phyloP scores from a whole-genome alignment of 768 basidiomycete species.

The Leccinum arenicola region DNA sequence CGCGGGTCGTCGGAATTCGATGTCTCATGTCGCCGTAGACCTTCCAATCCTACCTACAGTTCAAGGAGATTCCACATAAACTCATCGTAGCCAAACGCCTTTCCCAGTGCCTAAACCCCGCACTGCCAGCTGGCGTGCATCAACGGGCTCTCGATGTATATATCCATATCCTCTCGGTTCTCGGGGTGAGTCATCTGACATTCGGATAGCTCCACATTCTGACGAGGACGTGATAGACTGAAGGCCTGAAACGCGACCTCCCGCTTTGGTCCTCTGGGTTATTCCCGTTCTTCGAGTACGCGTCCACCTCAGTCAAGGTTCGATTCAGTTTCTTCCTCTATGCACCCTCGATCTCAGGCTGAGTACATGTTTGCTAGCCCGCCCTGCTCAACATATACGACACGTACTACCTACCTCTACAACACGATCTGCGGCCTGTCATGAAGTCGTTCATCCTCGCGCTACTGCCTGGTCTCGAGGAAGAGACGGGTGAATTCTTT shows the following conservation, averaged over 20 bases:
- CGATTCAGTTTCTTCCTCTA: slow-evolving; percentile 11
- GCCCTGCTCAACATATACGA: slow-evolving; percentile 90
- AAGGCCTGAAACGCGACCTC: slow-evolving; percentile 83
- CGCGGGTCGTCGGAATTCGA: not conserved
- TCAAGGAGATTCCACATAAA: slow-evolving; percentile 95
- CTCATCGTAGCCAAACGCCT: slow-evolving; percentile 92
- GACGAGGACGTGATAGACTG: slow-evolving; percentile 49
- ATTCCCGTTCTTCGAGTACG: slow-evolving; percentile 98
- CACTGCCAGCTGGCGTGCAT: slow-evolving; percentile 93
- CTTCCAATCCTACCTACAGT: slow-evolving; percentile 89
- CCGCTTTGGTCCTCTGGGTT: slow-evolving; percentile 93
- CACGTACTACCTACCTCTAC: slow-evolving; percentile 85
- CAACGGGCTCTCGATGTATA: slow-evolving; percentile 96
- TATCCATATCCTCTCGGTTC: slow-evolving; percentile 82
- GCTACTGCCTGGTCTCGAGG: slow-evolving; percentile 91
- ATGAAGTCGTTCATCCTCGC: slow-evolving; percentile 96
- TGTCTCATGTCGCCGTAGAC: slow-evolving; percentile 50
- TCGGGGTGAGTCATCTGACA: slow-evolving; percentile 62
- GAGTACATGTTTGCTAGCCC: slow-evolving; percentile 47
- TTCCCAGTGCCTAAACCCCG: slow-evolving; percentile 97
- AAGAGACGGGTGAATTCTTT: slow-evolving; percentile 97
- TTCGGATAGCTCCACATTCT: slow-evolving; percentile 2
- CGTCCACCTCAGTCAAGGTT: slow-evolving; percentile 97
- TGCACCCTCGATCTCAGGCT: not conserved
- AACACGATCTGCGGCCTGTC: slow-evolving; percentile 75